Conservation (phyloP, 495 filamentous ascomycete species). For the Xylaria scruposa region DNA sequence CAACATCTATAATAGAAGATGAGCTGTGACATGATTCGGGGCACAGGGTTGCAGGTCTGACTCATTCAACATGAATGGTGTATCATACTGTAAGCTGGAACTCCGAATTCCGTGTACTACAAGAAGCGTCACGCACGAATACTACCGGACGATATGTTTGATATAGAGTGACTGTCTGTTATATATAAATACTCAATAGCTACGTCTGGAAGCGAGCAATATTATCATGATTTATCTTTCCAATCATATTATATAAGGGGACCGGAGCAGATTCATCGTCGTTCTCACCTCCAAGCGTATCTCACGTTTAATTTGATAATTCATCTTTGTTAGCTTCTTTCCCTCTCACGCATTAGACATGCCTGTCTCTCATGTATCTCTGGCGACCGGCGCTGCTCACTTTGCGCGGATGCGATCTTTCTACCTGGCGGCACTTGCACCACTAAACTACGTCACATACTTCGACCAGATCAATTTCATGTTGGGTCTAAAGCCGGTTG, state of each 20-base stretch:
- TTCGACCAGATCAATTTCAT: slow-evolving; percentile 39
- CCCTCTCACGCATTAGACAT: slow-evolving; percentile 22
- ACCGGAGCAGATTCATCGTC: background rate
- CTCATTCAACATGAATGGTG: background rate
- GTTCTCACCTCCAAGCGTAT: background rate
- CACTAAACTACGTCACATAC: slow-evolving; percentile 45
- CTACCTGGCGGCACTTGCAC: slow-evolving; percentile 47
- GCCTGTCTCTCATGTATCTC: slow-evolving; percentile 41
- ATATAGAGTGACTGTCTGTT: background rate
- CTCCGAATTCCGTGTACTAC: slow-evolving; percentile 7
- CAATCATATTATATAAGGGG: background rate
- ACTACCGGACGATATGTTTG: background rate
- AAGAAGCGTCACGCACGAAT: background rate
- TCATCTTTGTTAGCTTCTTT: background rate
- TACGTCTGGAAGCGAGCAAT: background rate
- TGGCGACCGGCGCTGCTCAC: slow-evolving; percentile 35
- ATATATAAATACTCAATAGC: background rate
- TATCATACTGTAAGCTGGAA: background rate
- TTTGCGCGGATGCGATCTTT: slow-evolving; percentile 47
- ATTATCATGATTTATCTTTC: background rate
- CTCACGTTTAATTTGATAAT: background rate
- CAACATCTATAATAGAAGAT: background rate
- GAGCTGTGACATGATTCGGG: background rate
- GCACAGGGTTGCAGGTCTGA: background rate
- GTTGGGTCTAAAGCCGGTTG: slow-evolving; percentile 38